phyloP scores from a whole-genome alignment of 73 alveolate genomes.

The Stentor roeselii region DNA sequence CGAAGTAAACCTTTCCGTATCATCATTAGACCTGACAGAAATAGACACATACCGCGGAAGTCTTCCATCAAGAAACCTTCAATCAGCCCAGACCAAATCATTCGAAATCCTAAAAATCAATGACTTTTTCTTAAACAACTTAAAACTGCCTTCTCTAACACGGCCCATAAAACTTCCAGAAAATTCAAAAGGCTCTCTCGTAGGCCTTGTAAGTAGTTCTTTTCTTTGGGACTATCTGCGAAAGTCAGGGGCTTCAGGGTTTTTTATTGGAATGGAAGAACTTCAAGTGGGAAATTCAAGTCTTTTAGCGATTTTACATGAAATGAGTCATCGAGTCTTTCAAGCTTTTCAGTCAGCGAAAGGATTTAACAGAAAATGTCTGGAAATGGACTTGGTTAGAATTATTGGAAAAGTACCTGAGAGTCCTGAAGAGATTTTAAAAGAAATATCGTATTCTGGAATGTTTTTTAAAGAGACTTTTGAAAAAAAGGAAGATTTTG shows the following conservation, averaged over 20 bases:
- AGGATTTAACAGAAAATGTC: slow-evolving; percentile 14
- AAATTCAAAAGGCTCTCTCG: neutral
- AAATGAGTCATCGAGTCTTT: neutral
- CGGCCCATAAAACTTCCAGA: neutral
- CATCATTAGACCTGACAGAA: slow-evolving; percentile 27
- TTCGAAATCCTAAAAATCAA: neutral
- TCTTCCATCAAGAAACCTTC: neutral
- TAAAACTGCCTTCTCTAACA: neutral
- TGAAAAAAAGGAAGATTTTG: slow-evolving; percentile 61
- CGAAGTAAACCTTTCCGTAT: slow-evolving; percentile 72
- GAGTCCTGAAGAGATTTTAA: slow-evolving; percentile 59
- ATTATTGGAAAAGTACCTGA: slow-evolving; percentile 58
- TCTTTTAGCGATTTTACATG: slow-evolving; percentile 49
- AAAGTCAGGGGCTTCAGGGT: slow-evolving; percentile 92
- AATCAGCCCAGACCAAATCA: neutral
- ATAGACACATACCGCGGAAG: neutral
- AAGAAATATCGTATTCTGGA: slow-evolving; percentile 38
- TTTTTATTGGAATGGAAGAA: no score
- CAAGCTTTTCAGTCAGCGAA: neutral
- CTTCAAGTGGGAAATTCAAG: slow-evolving; percentile 84
- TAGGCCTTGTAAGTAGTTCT: neutral
- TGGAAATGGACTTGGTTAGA: slow-evolving; percentile 42
- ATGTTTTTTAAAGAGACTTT: slow-evolving; percentile 43
- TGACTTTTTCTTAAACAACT: neutral
- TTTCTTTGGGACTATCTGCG: slow-evolving; percentile 91